Evolutionary conservation across 2,329 filamentous ascomycete species (phyloP).

Genomic region (Lachnellula occidentalis): DNA sequence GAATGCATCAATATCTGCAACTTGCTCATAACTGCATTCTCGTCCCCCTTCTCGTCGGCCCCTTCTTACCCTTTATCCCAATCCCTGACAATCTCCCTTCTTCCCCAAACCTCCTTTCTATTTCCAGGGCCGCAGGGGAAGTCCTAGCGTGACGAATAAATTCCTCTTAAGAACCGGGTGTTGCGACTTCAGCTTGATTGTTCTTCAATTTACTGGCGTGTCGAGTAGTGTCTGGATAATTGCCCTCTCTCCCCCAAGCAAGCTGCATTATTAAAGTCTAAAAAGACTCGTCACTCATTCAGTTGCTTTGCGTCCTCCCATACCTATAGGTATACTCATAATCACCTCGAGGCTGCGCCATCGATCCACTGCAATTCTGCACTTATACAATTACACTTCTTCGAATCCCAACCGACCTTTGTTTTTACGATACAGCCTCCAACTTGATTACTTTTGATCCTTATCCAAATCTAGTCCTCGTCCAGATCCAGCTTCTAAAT

Average conservation of each 20-base stretch:
- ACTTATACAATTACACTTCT: constrained; percentile 3
- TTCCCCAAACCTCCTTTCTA: constrained; percentile 14
- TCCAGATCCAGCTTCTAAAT: background rate
- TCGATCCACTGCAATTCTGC: constrained; percentile 1
- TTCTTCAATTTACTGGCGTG: constrained; percentile 3
- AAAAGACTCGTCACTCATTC: constrained; percentile 27
- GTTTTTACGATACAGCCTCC: background rate
- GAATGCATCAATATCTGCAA: background rate
- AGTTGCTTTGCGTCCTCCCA: constrained; percentile 13
- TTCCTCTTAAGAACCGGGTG: constrained; percentile 22
- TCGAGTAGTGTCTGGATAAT: constrained; percentile 3
- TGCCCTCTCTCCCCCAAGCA: constrained; percentile 5
- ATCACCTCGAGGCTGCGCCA: constrained; percentile 22
- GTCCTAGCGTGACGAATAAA: constrained; percentile 11
- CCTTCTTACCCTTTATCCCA: background rate
- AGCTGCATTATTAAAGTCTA: constrained; percentile 15
- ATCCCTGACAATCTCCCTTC: constrained; percentile 6
- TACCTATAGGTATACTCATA: constrained; percentile 4
- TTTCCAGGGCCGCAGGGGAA: constrained; percentile 12
- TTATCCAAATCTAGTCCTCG: background rate
- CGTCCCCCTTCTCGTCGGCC: constrained; percentile 4
- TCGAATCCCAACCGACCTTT: background rate
- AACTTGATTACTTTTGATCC: background rate
- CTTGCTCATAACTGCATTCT: constrained; percentile 15
- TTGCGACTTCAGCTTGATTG: constrained; percentile 15